Base-by-base conservation (phyloP, 2,329 filamentous ascomycete species). In the Immersiporthe knoxdaviesiana region DNA sequence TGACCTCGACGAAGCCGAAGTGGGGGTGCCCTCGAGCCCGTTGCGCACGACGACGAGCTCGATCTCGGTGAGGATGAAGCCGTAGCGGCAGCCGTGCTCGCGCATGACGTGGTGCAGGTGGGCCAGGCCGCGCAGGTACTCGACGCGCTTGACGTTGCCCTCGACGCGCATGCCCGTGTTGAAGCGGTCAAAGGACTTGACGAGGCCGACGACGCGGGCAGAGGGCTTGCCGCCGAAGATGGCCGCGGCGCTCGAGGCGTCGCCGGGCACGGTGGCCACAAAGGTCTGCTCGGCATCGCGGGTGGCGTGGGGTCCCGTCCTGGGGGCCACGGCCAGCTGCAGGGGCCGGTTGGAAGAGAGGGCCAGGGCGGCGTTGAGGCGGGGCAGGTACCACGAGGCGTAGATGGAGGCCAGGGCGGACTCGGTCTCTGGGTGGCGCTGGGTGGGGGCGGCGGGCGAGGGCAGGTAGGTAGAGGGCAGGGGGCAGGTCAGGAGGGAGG, bases 41-140 rank as follows among this genome's bases (percentile, higher is more conserved):
- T 92, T 92, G 75, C 94, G 92, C 0, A 97, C 93, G 74, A 96
- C 90, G 52, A 97, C 90, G 11, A 97, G 89, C 81, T 98, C 95
- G 75, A 97, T 97, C 81, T 97, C 95, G 1, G 93, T 97, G 77
- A 97, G 89, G 79, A 98, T 95, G 84, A 97, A 98, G 67, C 95
- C 95, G 79, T 97, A 98, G 70, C 95, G 90, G 78, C 93, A 97
- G 73, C 90, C 90, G 81, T 97, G 92, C 81, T 97, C 93, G 79
- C 95, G 93, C 93, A 97, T 97, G 76, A 91, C 90, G 77, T 92
- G 88, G 80, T 98, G 95, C 59, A 97, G 84, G 75, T 97, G 93
- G 0, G 94, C 87, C 6, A 98, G 88, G 1, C 93, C 93, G 64
- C 92, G 90, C 27, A 97, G 90, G 82, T 97, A 97, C 80, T 95